Base-by-base conservation (phyloP, 2,329 filamentous ascomycete species). In the Aspergillus niger region DNA sequence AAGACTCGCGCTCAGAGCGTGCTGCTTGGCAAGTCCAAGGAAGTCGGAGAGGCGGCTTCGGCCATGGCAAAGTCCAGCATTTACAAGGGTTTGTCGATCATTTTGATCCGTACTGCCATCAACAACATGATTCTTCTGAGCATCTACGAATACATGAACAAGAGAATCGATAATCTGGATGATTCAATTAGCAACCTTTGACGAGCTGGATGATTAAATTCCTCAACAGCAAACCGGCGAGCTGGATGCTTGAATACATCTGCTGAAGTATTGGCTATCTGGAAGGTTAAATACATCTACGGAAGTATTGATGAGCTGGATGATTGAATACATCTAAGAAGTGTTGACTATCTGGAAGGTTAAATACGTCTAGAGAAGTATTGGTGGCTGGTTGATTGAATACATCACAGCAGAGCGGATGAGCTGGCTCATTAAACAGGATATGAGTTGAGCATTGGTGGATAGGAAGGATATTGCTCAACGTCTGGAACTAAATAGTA, bases 81-180 rank as follows among this genome's bases (percentile, higher is more conserved):
- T 72, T 81, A 80, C 68, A 80, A 78, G 62, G 79, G 79, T 6
- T 66, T 81, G n/a, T 79, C 79, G 8, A 80, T 81, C 60, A 78
- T 80, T 41, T 72, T 81, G 39, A 64, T 80, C 28, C 78, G 79
- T 17, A 80, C 79, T 3, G 76, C 75, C 7, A 67, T 81, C 26
- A 80, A 81, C 67, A 81, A 81, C 67, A 81, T 81, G 78, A 80
- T 81, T 50, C 70, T 81, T 44, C 72, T 81, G 67, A 77, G 77
- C 63, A 72, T 79, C 20, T 80, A 79, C 54, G 79, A 81, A 66
- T 79, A 79, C 59, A 74, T 80, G 39, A 81, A 79, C 68, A 70
- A 71, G 59, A 70, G 70, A 57, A 81, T 81, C 63, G 75, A 80
- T 59, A 64, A 74, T 39, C 69, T 80, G 56, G 74, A 74, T 39